Evolutionary conservation across 306 rosid genomes (phyloP), one percentile per base, ranked within the genome.

Genomic region (Casuarina glauca): DNA sequence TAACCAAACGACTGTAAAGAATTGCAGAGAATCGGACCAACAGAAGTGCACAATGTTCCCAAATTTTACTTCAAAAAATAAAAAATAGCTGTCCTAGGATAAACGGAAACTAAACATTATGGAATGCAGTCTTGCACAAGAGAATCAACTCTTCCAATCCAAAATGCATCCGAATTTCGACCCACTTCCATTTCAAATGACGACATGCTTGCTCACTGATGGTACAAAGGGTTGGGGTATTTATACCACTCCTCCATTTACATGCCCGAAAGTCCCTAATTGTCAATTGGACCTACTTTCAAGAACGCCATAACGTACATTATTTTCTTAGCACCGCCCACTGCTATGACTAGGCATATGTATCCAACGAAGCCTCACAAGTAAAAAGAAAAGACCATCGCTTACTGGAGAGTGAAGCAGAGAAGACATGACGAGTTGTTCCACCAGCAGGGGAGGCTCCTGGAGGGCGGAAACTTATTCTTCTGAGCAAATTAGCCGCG

Each of bases 371-470:
- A 48, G 51, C 51, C 16, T 26, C 4, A 74, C 43, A 10, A 8
- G n/a, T 3, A 35, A 1, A 13, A 72, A 1, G 70, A 54, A 44
- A 20, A 52, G 55, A 8, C 26, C 20, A 32, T 58, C 19, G 45
- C 79, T 8, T 81, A 85, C 88, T 80, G 66, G 86, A 76, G 74
- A 79, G 46, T 70, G 88, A 79, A 39, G 50, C 74, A 62, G 88
- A 80, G 53, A 70, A 60, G 43, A 77, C 73, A 69, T 78, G 60
- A 68, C 36, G 20, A 80, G 75, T 32, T 7, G 61, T 16, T 45
- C 51, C 51, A 49, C 82, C 57, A 44, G 81, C 26, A 26, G 82
- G n/a, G 43, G 62, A 72, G 39, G 74, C 51, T 32, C 39, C 35
- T 16, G 45, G 79, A 68, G 87, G 16, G 50, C 83, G 76, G 69